Percentiles rank a stretch among this genome's conserved stretches.
Evolutionary conservation across 257 asterid species (phyloP).

Genomic region (Datura wrightii): DNA sequence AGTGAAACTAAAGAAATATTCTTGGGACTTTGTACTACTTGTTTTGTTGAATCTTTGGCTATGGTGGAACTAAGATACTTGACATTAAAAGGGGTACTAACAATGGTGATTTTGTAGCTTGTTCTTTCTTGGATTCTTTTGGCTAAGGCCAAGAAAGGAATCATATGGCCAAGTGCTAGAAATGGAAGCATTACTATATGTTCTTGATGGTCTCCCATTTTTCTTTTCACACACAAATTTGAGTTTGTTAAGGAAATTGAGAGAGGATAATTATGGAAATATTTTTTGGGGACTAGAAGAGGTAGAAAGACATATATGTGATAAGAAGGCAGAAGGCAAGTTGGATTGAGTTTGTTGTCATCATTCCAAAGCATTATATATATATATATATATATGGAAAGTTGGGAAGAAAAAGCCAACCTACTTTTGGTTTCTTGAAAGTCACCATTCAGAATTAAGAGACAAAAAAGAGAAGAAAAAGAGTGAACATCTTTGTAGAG

Average conservation of each 20-base stretch:
- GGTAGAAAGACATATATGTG: not conserved
- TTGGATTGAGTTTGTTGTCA: not conserved
- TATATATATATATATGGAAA: not conserved
- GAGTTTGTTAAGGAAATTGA: not conserved
- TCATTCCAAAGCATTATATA: not conserved
- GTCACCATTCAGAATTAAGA: not conserved
- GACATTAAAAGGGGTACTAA: conserved; percentile 63
- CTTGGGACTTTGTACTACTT: conserved; percentile 28
- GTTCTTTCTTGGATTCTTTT: conserved; percentile 45
- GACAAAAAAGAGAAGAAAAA: not conserved
- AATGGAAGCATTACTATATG: conserved; percentile 69
- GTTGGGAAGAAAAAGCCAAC: not conserved
- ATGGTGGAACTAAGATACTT: conserved; percentile 57
- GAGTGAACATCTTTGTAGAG: not conserved
- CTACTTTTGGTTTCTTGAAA: not conserved
- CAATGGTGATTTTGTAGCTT: conserved; percentile 59
- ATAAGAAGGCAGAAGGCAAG: not conserved
- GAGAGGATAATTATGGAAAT: not conserved
- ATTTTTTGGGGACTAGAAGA: not conserved
- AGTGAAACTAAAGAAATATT: conserved; percentile 54
- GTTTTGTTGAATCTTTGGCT: conserved; percentile 23
- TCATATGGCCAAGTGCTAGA: conserved; percentile 75
- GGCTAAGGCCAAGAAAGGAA: conserved; percentile 68
- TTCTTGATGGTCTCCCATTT: conserved; percentile 29
- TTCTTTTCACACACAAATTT: not conserved